Evolutionary conservation across 495 filamentous ascomycete species (phyloP).

Genomic region (Neurospora tetraspora): DNA sequence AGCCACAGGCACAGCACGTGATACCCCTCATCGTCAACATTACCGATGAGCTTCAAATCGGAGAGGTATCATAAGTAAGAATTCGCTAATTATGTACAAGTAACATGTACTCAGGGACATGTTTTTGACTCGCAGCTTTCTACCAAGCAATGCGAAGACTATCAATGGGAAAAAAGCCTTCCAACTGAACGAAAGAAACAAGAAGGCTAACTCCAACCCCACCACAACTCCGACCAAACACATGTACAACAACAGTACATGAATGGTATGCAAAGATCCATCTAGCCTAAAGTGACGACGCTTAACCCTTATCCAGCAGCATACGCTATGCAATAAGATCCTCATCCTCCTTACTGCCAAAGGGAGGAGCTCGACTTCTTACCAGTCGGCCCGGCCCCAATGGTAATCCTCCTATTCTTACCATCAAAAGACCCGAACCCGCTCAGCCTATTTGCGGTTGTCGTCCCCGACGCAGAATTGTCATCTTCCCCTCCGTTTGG

Average conservation of each 20-base stretch:
- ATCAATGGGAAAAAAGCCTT: neutral
- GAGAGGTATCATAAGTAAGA: neutral
- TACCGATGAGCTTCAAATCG: neutral
- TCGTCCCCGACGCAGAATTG: neutral
- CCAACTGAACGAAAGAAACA: neutral
- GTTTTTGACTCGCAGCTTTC: neutral
- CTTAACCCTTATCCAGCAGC: neutral
- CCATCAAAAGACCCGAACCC: constrained; percentile 7
- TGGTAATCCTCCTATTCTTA: constrained; percentile 26
- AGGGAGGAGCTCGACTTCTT: neutral
- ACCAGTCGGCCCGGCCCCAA: constrained; percentile 3
- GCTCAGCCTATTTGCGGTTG: neutral
- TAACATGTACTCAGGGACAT: neutral
- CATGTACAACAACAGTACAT: neutral
- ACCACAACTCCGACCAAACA: neutral
- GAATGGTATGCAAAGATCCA: neutral
- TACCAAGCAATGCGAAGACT: neutral
- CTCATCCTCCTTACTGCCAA: neutral
- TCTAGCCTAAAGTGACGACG: neutral
- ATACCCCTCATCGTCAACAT: neutral
- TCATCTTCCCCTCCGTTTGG: neutral
- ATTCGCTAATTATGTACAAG: neutral
- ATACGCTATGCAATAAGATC: neutral
- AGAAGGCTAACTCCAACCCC: neutral
- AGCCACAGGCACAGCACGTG: neutral